Percentiles rank a stretch among this genome's conserved stretches.
These are phyloP conservation scores for Sclerotinia borealis DNA, from an alignment of 2,329 filamentous ascomycete genomes.

Conservation along the genomic window DNA sequence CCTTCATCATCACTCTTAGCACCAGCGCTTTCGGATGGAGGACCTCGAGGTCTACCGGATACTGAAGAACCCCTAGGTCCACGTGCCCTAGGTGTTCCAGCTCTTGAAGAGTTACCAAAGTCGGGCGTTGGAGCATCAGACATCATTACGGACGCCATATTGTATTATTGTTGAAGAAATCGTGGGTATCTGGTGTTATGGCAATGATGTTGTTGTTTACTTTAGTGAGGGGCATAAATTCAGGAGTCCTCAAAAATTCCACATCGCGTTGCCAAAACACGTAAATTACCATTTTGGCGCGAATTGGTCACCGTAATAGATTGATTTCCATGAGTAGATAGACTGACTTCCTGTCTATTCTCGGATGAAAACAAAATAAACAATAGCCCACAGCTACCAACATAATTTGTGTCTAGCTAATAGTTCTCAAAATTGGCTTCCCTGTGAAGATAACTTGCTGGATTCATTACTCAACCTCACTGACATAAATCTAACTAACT, in stretches of 20 bases:
- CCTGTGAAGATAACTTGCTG: too few relatives aligned
- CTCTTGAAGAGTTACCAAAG: conserved; percentile 23
- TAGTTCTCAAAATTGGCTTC: background rate
- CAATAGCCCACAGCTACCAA: background rate
- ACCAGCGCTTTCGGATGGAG: conserved; percentile 57
- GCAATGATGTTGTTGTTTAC: conserved; percentile 7
- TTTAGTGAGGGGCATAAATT: conserved; percentile 23
- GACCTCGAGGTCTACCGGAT: conserved; percentile 32
- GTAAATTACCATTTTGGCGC: conserved; percentile 18
- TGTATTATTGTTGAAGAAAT: conserved; percentile 2
- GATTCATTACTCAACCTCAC: background rate
- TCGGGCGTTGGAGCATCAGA: conserved; percentile 29
- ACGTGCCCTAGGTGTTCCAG: conserved; percentile 25
- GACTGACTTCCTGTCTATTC: background rate
- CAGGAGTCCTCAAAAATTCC: conserved; percentile 17
- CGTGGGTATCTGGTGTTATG: conserved; percentile 17
- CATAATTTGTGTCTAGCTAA: background rate
- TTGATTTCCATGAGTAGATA: background rate
- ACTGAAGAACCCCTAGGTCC: conserved; percentile 29
- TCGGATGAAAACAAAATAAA: background rate
- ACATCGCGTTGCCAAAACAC: conserved; percentile 10
- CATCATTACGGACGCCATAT: conserved; percentile 32
- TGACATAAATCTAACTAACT: background rate
- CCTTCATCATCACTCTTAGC: conserved; percentile 58
- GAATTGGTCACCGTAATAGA: conserved; percentile 26